phyloP scores from a whole-genome alignment of 83 land plant genomes.

The Isoetes engelmannii region DNA sequence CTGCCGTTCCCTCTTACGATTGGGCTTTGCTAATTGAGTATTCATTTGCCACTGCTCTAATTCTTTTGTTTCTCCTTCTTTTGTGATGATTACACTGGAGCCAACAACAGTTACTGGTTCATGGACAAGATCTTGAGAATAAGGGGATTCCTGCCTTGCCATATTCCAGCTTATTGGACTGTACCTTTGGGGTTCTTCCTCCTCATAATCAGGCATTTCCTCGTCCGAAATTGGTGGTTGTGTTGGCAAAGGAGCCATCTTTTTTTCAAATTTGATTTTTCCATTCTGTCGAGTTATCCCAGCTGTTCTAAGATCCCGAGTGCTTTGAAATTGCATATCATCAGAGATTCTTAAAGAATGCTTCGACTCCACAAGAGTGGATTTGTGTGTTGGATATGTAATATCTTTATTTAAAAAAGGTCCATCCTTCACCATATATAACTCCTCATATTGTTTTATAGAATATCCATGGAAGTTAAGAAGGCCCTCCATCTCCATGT shows the following conservation, averaged over 20 bases:
- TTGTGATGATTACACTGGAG: neutral
- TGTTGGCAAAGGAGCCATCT: neutral
- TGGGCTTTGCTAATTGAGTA: neutral
- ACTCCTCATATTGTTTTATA: constrained; percentile 59
- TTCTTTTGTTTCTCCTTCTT: neutral
- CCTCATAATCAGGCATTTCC: constrained; percentile 54
- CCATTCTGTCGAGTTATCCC: neutral
- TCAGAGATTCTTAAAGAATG: constrained; percentile 45
- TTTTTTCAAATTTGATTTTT: neutral
- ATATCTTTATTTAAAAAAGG: constrained; percentile 55
- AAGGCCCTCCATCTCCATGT: constrained; percentile 55
- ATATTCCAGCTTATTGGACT: too few species aligned
- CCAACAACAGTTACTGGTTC: neutral
- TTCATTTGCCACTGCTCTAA: neutral
- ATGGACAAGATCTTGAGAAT: neutral
- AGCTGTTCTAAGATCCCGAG: neutral
- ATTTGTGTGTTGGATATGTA: constrained; percentile 48
- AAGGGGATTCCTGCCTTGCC: neutral
- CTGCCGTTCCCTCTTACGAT: neutral
- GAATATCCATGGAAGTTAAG: constrained; percentile 74
- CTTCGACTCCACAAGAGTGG: constrained; percentile 65
- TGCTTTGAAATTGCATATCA: constrained; percentile 47
- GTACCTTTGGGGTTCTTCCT: constrained; percentile 18
- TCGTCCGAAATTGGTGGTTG: constrained; percentile 27
- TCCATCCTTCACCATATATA: constrained; percentile 83